Percentiles rank a stretch among this genome's conserved stretches.
Conservation (phyloP, 257 asterid species). For the Misopates orontium region DNA sequence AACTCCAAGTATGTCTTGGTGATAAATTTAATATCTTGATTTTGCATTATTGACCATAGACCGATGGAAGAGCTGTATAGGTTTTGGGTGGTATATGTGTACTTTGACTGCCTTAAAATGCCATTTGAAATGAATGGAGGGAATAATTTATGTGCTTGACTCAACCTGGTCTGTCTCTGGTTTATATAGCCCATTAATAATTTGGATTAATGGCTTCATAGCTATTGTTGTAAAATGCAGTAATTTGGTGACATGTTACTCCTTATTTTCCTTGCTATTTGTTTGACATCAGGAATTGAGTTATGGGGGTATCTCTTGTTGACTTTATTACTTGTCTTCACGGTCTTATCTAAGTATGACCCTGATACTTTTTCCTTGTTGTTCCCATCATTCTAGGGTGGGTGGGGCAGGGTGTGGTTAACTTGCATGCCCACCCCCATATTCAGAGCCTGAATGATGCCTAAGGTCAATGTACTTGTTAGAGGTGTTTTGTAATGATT, state of each 20-base stretch:
- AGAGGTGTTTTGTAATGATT: constrained; percentile 5
- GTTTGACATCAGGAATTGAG: background rate
- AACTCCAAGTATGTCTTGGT: background rate
- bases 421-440: background rate
- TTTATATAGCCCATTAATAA: no score
- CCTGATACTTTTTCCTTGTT: constrained; percentile 1
- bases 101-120: no score
- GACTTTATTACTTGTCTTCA: background rate
- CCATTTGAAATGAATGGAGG: no score
- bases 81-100: no score
- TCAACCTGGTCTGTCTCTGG: no score
- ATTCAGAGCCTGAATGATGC: background rate
- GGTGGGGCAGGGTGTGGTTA: background rate
- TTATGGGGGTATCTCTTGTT: background rate
- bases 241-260: no score
- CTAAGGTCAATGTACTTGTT: background rate
- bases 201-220: no score
- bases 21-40: no score
- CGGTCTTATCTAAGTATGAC: background rate
- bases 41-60: no score
- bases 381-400: background rate
- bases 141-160: no score
- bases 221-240: no score
- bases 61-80: no score
- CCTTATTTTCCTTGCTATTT: background rate